Percentiles rank a stretch among this genome's conserved stretches.
Evolutionary conservation across 1,284 basidiomycete species (phyloP).

Genomic region (Boletus sp.): DNA sequence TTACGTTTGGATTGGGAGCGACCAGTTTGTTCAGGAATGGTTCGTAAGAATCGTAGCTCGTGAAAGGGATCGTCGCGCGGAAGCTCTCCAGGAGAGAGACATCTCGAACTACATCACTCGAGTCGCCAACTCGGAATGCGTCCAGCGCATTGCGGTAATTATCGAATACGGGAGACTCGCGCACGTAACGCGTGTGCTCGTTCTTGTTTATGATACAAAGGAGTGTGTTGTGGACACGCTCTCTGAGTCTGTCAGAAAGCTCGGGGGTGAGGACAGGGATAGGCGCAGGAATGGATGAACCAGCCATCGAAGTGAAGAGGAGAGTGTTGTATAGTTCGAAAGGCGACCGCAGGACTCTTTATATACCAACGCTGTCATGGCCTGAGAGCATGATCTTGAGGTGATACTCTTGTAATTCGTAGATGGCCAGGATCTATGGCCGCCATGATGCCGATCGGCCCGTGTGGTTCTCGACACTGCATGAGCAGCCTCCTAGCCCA

Average conservation of each 20-base stretch:
- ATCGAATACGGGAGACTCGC: constrained; percentile 16
- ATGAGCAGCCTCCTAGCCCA: too few relatives aligned
- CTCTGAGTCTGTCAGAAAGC: constrained; percentile 13
- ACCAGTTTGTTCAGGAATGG: constrained; percentile 23
- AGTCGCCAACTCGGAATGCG: constrained; percentile 1
- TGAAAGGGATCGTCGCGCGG: constrained; percentile 24
- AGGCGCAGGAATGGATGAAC: not conserved
- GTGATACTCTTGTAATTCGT: too few relatives aligned
- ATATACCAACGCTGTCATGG: too few relatives aligned
- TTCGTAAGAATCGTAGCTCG: constrained; percentile 25
- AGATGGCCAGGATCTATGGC: too few relatives aligned
- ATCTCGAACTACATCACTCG: not conserved
- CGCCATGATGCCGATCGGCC: too few relatives aligned
- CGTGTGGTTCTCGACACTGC: too few relatives aligned
- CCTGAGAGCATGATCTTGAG: too few relatives aligned
- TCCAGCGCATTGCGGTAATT: constrained; percentile 17
- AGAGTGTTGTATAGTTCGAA: too few relatives aligned
- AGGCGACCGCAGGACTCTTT: too few relatives aligned
- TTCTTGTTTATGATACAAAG: constrained; percentile 16
- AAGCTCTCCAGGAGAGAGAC: constrained; percentile 19
- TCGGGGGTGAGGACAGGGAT: constrained; percentile 18
- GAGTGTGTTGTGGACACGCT: constrained; percentile 8
- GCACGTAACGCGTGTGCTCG: constrained; percentile 14
- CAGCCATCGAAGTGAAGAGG: not conserved
- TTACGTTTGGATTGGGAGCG: not conserved